A percentile compares a stretch with the other conserved stretches of the same genome.
These are phyloP conservation scores for Dendrobium catenatum DNA, from an alignment of 106 monocot genomes.

Conservation along the genomic window DNA sequence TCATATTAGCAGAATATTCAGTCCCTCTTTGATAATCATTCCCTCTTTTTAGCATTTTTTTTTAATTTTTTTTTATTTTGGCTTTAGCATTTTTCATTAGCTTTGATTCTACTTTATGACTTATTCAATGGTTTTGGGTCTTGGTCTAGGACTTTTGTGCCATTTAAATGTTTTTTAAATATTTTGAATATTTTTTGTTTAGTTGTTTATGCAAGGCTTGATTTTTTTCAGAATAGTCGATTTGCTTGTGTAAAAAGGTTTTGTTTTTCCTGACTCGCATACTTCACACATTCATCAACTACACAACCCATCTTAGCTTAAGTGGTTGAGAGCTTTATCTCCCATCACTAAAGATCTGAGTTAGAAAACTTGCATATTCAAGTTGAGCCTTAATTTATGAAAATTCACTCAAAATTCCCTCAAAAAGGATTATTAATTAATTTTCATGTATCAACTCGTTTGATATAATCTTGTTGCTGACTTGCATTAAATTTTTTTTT, in stretches of 20 bases:
- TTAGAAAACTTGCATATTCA: no score
- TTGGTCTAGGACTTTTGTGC: no score
- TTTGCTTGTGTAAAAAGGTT: no score
- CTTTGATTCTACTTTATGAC: not conserved
- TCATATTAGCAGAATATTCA: not conserved
- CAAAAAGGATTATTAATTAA: no score
- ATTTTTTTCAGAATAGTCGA: not conserved
- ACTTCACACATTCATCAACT: no score
- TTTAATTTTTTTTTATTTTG: not conserved
- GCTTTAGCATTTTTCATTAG: not conserved
- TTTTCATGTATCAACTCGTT: no score
- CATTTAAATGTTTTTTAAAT: not conserved
- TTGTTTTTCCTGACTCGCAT: no score
- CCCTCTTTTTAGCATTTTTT: not conserved
- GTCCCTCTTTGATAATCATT: not conserved
- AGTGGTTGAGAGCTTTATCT: no score
- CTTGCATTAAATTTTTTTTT: slow-evolving; percentile 2
- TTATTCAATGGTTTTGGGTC: not conserved
- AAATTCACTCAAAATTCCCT: no score
- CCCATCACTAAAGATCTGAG: no score
- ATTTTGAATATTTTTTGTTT: not conserved
- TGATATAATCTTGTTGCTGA: not conserved
- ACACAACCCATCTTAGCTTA: no score
- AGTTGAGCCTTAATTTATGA: no score
- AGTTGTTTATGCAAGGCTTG: not conserved